These are phyloP conservation scores for Cicer judaicum DNA, from an alignment of 306 rosid species.

Conservation along the genomic window DNA sequence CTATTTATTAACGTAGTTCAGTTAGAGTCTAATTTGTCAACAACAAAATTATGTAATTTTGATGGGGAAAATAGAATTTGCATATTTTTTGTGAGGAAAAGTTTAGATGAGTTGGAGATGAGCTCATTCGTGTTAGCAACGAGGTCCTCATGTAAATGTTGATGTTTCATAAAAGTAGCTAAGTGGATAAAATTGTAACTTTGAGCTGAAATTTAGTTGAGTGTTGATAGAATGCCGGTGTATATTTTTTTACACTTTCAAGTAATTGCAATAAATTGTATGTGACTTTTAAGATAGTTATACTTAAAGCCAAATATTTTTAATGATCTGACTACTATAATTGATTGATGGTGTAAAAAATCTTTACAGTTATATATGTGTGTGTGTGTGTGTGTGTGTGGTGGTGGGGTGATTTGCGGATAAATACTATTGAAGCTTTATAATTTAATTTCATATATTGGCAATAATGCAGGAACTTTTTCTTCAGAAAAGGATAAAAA, in stretches of 20 bases:
- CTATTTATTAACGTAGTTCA: slow-evolving; percentile 20
- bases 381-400: background rate
- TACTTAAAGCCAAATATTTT: background rate
- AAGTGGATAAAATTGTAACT: no score
- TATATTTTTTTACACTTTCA: no score
- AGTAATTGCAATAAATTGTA: no score
- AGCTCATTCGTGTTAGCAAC: no score
- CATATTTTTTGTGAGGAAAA: background rate
- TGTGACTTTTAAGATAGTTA: background rate
- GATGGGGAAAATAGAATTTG: background rate
- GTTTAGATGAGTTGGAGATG: background rate
- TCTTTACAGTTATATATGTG: background rate
- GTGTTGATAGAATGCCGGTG: no score
- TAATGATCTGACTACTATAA: background rate
- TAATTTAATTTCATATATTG: slow-evolving; percentile 26
- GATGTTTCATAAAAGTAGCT: no score
- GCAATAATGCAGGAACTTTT: slow-evolving; percentile 26
- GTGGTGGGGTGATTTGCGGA: slow-evolving; percentile 4
- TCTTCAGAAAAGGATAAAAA: slow-evolving; percentile 23
- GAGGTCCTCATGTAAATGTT: no score
- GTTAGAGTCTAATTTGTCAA: slow-evolving; percentile 19
- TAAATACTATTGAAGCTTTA: slow-evolving; percentile 27
- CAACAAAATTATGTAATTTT: slow-evolving; percentile 3
- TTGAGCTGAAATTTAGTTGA: no score
- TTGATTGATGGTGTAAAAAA: background rate